A percentile compares a stretch with the other conserved stretches of the same genome.
phyloP scores from a whole-genome alignment of 768 basidiomycete species.

The Leucocoprinus leucothites region DNA sequence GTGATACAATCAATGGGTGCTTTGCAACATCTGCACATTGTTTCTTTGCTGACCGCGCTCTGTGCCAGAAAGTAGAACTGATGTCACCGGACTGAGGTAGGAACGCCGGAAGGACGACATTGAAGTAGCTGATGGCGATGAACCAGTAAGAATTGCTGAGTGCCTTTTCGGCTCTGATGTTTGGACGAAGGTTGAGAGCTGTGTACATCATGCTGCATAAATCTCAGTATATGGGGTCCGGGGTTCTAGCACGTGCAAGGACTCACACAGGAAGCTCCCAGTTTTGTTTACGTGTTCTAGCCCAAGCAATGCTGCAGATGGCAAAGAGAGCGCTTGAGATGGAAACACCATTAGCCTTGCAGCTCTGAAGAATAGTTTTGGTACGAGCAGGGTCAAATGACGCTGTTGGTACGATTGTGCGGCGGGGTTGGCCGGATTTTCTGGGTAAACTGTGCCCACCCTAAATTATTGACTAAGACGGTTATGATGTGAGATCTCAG shows the following conservation, averaged over 20 bases:
- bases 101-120: conserved; percentile 75
- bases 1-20: conserved; percentile 55
- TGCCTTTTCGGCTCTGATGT: conserved; percentile 40
- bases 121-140: conserved; percentile 80
- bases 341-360: conserved; percentile 70
- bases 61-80: conserved; percentile 64
- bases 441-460: conserved; percentile 76
- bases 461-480: conserved; percentile 29
- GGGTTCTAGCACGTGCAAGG: background rate
- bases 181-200: conserved; percentile 74
- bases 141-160: conserved; percentile 72
- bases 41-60: conserved; percentile 62
- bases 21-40: conserved; percentile 70
- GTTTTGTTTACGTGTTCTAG: conserved; percentile 40
- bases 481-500: too few species aligned
- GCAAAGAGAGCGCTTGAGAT: conserved; percentile 77
- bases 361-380: conserved; percentile 59
- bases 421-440: conserved; percentile 37
- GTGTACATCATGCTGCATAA: conserved; percentile 79
- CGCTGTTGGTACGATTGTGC: conserved; percentile 69
- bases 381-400: conserved; percentile 56
- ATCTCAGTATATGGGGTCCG: background rate
- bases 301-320: conserved; percentile 74
- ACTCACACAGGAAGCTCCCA: conserved; percentile 52
- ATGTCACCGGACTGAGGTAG: conserved; percentile 44